Evolutionary conservation across 106 monocot species (phyloP).

Genomic region (Alisma plantagoaquatica): DNA sequence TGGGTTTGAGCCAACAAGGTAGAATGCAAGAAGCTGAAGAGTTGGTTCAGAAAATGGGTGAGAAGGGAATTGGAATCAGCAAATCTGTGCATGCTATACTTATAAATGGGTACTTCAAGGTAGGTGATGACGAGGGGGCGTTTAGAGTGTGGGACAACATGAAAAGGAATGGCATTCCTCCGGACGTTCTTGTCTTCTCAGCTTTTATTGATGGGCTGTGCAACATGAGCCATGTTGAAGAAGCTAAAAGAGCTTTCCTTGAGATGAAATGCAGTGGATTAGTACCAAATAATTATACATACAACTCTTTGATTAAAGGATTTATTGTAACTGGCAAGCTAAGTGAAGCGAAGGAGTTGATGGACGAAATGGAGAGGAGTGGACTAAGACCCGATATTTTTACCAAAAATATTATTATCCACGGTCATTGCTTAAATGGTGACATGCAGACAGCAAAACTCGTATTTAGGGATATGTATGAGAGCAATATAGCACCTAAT

Average conservation of each 20-base stretch:
- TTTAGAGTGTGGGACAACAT: slow-evolving; percentile 55
- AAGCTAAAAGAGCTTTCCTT: slow-evolving; percentile 40
- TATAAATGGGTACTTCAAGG: slow-evolving; percentile 60
- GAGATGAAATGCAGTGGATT: slow-evolving; percentile 59
- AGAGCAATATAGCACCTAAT: slow-evolving; percentile 41
- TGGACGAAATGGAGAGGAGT: slow-evolving; percentile 45
- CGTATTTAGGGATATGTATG: slow-evolving; percentile 30
- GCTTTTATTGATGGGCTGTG: slow-evolving; percentile 87
- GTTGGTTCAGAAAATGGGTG: slow-evolving; percentile 49
- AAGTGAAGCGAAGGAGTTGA: slow-evolving; percentile 43
- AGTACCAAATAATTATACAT: slow-evolving; percentile 73
- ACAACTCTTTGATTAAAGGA: slow-evolving; percentile 79
- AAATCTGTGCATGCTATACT: slow-evolving; percentile 51
- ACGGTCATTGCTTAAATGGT: slow-evolving; percentile 48
- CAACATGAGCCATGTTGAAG: slow-evolving; percentile 27
- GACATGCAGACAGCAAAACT: slow-evolving; percentile 27
- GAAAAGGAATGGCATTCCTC: slow-evolving; percentile 31
- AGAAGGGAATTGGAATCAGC: slow-evolving; percentile 39
- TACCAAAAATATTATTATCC: slow-evolving; percentile 85
- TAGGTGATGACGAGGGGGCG: slow-evolving; percentile 44
- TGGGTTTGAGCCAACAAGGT: slow-evolving; percentile 56
- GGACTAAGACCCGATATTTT: slow-evolving; percentile 72
- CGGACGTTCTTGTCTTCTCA: slow-evolving; percentile 77
- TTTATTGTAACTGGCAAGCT: slow-evolving; percentile 46
- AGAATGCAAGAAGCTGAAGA: slow-evolving; percentile 46